Conservation (phyloP, 169 alveolate genomes). For the Cryptosporidium felis region DNA sequence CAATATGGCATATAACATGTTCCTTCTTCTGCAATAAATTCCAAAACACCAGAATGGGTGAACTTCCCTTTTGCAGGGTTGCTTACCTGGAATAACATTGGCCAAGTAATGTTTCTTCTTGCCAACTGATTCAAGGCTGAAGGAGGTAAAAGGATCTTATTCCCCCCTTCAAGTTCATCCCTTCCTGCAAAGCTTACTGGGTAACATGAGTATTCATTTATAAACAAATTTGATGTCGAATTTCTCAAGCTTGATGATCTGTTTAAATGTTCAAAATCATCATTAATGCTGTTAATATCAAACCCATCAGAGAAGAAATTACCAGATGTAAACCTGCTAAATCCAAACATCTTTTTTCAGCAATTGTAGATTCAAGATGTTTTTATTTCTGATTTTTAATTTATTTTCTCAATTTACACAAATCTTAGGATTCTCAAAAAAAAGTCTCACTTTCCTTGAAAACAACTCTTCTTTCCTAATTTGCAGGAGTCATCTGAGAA, state of each 20-base stretch:
- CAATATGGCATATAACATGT: constrained; percentile 92
- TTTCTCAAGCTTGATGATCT: background rate
- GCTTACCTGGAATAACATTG: constrained; percentile 84
- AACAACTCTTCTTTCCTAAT: no score
- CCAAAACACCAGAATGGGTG: constrained; percentile 93
- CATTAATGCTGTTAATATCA: constrained; percentile 30
- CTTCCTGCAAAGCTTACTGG: constrained; percentile 86
- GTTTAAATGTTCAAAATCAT: constrained; percentile 26
- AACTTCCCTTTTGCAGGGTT: constrained; percentile 78
- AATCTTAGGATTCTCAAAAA: no score
- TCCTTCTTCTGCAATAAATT: constrained; percentile 94
- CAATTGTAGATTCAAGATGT: no score
- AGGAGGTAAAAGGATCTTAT: constrained; percentile 84
- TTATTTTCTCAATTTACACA: no score
- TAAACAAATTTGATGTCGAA: constrained; percentile 23
- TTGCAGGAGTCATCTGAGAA: no score
- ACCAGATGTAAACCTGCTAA: constrained; percentile 58
- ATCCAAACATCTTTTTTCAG: constrained; percentile 57
- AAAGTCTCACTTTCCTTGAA: no score
- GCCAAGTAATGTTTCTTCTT: constrained; percentile 86
- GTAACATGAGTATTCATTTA: constrained; percentile 80
- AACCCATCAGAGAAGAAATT: constrained; percentile 60
- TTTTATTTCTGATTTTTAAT: no score
- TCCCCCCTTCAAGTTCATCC: constrained; percentile 85
- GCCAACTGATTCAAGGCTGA: constrained; percentile 85